These are phyloP conservation scores for Nyctanthes arbortristis DNA, from an alignment of 257 asterid genomes.

Conservation along the genomic window DNA sequence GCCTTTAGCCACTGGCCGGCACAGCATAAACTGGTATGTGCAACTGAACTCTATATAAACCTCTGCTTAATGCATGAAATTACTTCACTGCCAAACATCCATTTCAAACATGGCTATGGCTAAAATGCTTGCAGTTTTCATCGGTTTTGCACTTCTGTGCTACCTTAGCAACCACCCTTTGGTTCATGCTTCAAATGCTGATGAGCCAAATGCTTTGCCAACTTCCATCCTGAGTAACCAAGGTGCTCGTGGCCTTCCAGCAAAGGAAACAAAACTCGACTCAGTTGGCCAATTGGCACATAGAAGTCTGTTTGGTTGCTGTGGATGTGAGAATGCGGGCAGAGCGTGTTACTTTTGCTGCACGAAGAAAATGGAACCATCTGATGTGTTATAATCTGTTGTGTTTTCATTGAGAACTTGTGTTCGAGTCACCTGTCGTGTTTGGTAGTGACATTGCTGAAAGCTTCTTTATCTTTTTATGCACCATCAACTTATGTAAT, in stretches of 20 bases:
- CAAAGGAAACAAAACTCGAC: not conserved
- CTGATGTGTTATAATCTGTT: not conserved
- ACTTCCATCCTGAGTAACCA: not conserved
- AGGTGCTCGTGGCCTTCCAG: not conserved
- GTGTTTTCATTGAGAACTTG: too few species aligned
- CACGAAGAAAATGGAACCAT: not conserved
- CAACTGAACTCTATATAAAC: not conserved
- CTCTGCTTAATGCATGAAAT: not conserved
- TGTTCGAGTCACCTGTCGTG: not conserved
- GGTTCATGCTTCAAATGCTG: not conserved
- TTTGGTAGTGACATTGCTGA: not conserved
- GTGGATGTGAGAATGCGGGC: not conserved
- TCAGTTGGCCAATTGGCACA: not conserved
- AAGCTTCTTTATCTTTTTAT: not conserved
- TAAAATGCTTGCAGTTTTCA: not conserved
- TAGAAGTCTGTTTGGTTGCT: not conserved
- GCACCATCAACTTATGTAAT: not conserved
- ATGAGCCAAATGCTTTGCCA: not conserved
- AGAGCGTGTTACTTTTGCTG: not conserved
- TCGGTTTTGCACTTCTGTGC: conserved; percentile 7
- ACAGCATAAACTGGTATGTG: not conserved
- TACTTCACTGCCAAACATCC: not conserved
- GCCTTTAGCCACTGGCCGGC: not conserved
- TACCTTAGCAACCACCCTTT: not conserved
- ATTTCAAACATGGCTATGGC: conserved; percentile 1